A percentile compares a stretch with the other conserved stretches of the same genome.
These are phyloP conservation scores for Vigna trinervia DNA, from an alignment of 306 rosid genomes.

Conservation along the genomic window DNA sequence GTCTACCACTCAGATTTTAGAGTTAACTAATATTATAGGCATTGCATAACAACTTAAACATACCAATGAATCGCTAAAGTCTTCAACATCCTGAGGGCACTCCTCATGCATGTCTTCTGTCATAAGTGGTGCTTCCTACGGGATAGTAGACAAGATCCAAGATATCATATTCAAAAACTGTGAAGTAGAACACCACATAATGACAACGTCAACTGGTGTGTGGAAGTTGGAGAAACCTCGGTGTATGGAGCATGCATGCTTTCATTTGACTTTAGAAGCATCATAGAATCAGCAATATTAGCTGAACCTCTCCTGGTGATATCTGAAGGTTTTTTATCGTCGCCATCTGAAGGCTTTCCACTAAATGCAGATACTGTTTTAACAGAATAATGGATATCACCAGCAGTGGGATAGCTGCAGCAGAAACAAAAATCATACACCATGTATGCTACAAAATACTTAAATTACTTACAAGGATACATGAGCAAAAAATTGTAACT, in stretches of 20 bases:
- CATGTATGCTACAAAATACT: slow-evolving; percentile 29
- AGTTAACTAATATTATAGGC: slow-evolving; percentile 5
- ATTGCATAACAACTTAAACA: slow-evolving; percentile 50
- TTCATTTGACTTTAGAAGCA: slow-evolving; percentile 81
- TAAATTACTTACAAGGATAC: slow-evolving; percentile 16
- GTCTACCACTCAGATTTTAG: background rate
- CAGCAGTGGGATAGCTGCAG: slow-evolving; percentile 55
- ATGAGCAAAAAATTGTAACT: background rate
- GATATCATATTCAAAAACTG: slow-evolving; percentile 35
- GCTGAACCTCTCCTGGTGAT: slow-evolving; percentile 75
- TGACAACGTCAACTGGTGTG: slow-evolving; percentile 30
- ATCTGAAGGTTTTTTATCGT: too few species aligned
- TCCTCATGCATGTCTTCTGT: slow-evolving; percentile 99
- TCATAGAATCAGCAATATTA: slow-evolving; percentile 69
- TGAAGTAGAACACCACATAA: slow-evolving; percentile 25
- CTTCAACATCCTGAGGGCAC: slow-evolving; percentile 89
- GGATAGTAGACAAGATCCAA: slow-evolving; percentile 37
- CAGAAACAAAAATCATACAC: slow-evolving; percentile 36
- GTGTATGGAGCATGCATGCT: slow-evolving; percentile 91
- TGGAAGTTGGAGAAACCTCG: slow-evolving; percentile 66
- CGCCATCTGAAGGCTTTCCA: slow-evolving; percentile 54
- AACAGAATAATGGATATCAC: slow-evolving; percentile 53
- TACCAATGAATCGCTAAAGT: slow-evolving; percentile 84
- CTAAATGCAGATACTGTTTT: slow-evolving; percentile 38
- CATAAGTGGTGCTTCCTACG: slow-evolving; percentile 87